Evolutionary conservation across 345 rosid species (phyloP).

Genomic region (Melaleuca alternifolia): DNA sequence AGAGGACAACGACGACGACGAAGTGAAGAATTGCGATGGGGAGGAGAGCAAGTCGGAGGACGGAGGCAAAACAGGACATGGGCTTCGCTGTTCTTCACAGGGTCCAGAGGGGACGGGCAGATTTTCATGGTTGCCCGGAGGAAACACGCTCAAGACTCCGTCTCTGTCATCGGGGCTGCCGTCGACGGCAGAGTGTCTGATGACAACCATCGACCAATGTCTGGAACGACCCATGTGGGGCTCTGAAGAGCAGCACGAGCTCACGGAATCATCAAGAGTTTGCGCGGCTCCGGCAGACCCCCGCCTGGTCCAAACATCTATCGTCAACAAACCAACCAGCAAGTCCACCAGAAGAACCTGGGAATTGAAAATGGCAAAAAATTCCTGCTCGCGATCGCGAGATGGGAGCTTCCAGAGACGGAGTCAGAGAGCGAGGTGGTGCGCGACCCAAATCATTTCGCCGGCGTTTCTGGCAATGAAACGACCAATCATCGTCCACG

Average conservation of each 20-base stretch:
- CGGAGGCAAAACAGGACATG: not conserved
- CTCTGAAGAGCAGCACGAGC: not conserved
- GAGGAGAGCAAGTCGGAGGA: not conserved
- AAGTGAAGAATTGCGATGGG: not conserved
- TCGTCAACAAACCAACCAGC: not conserved
- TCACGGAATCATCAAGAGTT: not conserved
- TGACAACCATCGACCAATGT: not conserved
- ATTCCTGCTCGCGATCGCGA: not conserved
- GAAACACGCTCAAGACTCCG: slow-evolving; percentile 1
- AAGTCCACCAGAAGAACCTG: not conserved
- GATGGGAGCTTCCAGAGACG: not conserved
- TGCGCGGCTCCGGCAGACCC: not conserved
- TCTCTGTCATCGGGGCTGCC: not conserved
- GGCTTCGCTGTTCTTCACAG: not conserved
- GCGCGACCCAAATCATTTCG: not conserved
- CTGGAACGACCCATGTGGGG: not conserved
- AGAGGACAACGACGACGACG: not conserved
- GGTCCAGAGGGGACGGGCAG: not conserved
- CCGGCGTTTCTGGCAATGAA: not conserved
- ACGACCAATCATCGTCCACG: not conserved
- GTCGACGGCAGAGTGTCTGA: not conserved
- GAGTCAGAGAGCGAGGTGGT: not conserved
- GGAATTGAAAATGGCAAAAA: not conserved
- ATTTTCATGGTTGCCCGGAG: slow-evolving; percentile 11
- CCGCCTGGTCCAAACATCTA: not conserved